These are phyloP conservation scores for Acrocalymma vagum DNA, from an alignment of 2,329 filamentous ascomycete genomes.

Conservation along the genomic window DNA sequence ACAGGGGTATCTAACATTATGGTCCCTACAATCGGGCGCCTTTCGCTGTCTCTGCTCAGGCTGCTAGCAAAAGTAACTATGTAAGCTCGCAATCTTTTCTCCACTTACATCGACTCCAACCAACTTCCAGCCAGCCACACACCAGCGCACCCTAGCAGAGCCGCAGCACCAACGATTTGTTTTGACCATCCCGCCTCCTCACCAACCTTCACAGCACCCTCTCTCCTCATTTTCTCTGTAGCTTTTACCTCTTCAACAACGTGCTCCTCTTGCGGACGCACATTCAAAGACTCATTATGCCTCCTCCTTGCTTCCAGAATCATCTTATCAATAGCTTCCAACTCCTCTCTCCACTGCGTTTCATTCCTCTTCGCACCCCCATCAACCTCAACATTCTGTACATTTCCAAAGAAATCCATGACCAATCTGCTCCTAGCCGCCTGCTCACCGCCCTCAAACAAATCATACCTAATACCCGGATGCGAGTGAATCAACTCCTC, in stretches of 20 bases:
- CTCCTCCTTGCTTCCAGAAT: constrained; percentile 62
- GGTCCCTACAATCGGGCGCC: too few relatives aligned
- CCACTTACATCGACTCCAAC: constrained; percentile 39
- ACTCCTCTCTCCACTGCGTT: constrained; percentile 69
- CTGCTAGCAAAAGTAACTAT: too few relatives aligned
- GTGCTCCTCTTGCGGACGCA: constrained; percentile 27
- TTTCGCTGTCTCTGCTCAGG: too few relatives aligned
- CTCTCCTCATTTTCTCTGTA: constrained; percentile 26
- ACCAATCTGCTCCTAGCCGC: constrained; percentile 81
- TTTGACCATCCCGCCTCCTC: constrained; percentile 50
- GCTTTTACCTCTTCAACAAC: constrained; percentile 32
- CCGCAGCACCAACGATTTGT: constrained; percentile 48
- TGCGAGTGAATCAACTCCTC: constrained; percentile 93
- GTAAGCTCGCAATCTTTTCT: too few relatives aligned
- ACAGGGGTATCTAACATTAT: too few relatives aligned
- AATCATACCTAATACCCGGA: constrained; percentile 90
- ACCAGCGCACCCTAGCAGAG: constrained; percentile 48
- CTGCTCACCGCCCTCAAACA: constrained; percentile 86
- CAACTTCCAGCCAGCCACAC: constrained; percentile 52
- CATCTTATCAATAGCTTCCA: constrained; percentile 73
- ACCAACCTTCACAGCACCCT: constrained; percentile 45
- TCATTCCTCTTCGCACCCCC: constrained; percentile 54
- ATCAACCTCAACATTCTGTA: constrained; percentile 94
- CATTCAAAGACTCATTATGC: constrained; percentile 41
- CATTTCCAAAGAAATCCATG: constrained; percentile 98